Percentiles rank a stretch among this genome's conserved stretches.
Evolutionary conservation across 768 basidiomycete species (phyloP).

Genomic region (Jaapia argillacea): DNA sequence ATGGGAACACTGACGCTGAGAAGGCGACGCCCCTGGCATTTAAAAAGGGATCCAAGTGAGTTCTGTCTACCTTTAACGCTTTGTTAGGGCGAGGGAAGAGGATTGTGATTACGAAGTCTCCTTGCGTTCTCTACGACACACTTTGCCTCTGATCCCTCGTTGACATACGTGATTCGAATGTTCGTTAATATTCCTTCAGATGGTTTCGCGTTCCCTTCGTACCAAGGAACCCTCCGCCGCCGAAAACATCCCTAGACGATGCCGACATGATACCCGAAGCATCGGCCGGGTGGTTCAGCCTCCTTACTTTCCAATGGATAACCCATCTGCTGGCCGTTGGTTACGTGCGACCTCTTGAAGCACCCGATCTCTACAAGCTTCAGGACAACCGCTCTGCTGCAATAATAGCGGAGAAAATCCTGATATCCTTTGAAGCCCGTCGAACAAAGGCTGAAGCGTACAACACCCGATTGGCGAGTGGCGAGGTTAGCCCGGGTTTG

Average conservation of each 20-base stretch:
- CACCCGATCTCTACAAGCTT: slow-evolving; percentile 73
- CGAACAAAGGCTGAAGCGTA: slow-evolving; percentile 50
- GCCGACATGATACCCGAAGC: slow-evolving; percentile 56
- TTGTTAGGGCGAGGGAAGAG: no score
- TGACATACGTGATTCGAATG: no score
- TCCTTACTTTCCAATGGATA: slow-evolving; percentile 69
- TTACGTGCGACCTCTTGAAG: slow-evolving; percentile 73
- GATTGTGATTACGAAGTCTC: no score
- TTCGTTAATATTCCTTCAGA: no score
- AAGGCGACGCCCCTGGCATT: no score
- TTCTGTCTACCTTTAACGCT: no score
- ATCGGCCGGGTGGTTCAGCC: slow-evolving; percentile 45
- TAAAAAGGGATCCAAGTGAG: no score
- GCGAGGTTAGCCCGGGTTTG: slow-evolving; percentile 48
- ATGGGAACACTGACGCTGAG: no score
- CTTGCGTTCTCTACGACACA: no score
- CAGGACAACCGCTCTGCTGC: slow-evolving; percentile 50
- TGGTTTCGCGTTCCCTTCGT: slow-evolving; percentile 14
- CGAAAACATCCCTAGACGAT: slow-evolving; percentile 48
- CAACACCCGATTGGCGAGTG: slow-evolving; percentile 57
- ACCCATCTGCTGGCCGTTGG: slow-evolving; percentile 63
- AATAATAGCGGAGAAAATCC: slow-evolving; percentile 51
- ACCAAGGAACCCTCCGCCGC: slow-evolving; percentile 23
- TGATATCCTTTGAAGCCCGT: slow-evolving; percentile 52
- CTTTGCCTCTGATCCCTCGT: no score